phyloP scores from a whole-genome alignment of 2,329 filamentous ascomycete genomes.

The Thielaviopsis euricoi region DNA sequence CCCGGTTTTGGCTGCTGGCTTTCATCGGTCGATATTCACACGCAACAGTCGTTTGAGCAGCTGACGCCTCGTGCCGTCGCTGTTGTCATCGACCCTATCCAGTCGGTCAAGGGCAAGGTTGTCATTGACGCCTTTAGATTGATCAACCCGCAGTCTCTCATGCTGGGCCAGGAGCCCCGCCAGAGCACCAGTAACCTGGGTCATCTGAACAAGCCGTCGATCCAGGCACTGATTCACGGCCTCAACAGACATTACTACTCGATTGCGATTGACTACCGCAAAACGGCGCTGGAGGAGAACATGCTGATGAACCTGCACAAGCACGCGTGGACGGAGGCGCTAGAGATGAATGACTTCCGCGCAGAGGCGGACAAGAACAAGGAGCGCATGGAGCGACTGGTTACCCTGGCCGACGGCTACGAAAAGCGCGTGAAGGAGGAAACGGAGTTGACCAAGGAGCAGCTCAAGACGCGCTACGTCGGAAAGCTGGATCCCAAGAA shows the following conservation, averaged over 20 bases:
- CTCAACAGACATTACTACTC: slow-evolving; percentile 99
- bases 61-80: slow-evolving; percentile 91
- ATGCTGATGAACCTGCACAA: slow-evolving; percentile 99
- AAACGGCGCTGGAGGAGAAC: slow-evolving; percentile 94
- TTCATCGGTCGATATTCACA: slow-evolving; percentile 98
- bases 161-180: slow-evolving; percentile 93
- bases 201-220: slow-evolving; percentile 98
- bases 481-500: slow-evolving; percentile 99
- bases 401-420: slow-evolving; percentile 83
- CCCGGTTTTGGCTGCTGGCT: slow-evolving; percentile 98
- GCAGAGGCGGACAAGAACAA: slow-evolving; percentile 72
- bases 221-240: slow-evolving; percentile 95
- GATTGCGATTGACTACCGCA: slow-evolving; percentile 95
- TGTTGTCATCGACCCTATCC: slow-evolving; percentile 95
- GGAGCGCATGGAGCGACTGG: slow-evolving; percentile 73
- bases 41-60: slow-evolving; percentile 98
- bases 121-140: slow-evolving; percentile 98
- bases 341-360: slow-evolving; percentile 93
- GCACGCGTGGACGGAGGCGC: slow-evolving; percentile 95
- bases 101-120: slow-evolving; percentile 98
- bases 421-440: slow-evolving; percentile 99
- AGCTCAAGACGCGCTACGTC: slow-evolving; percentile 96
- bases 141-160: slow-evolving; percentile 93
- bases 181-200: slow-evolving; percentile 97
- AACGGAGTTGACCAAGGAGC: slow-evolving; percentile 90